These are phyloP conservation scores for Chaetomium tenue DNA, from an alignment of 495 filamentous ascomycete genomes.

Conservation along the genomic window DNA sequence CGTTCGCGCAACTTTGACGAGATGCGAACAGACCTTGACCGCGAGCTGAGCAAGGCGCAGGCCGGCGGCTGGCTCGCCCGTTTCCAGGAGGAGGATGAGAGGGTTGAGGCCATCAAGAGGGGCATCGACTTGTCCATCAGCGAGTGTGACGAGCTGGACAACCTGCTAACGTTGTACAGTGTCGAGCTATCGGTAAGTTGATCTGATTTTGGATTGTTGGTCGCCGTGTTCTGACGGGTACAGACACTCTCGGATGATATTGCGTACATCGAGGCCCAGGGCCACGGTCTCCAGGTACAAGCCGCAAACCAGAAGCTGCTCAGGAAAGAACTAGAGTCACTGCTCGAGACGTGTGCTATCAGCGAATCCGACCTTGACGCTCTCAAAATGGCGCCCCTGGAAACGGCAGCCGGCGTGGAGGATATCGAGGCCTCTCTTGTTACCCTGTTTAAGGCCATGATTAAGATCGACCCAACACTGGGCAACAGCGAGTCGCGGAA, in stretches of 20 bases:
- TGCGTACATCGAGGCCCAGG: slow-evolving; percentile 93
- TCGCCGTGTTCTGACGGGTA: neutral
- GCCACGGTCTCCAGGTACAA: slow-evolving; percentile 93
- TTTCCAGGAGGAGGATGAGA: slow-evolving; percentile 84
- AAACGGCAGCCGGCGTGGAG: slow-evolving; percentile 64
- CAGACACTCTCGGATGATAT: slow-evolving; percentile 94
- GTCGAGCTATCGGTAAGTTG: slow-evolving; percentile 84
- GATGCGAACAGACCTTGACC: slow-evolving; percentile 76
- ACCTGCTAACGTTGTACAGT: slow-evolving; percentile 85
- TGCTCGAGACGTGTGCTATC: slow-evolving; percentile 86
- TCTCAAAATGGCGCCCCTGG: slow-evolving; percentile 71
- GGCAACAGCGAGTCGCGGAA: slow-evolving; percentile 54
- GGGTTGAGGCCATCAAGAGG: slow-evolving; percentile 74
- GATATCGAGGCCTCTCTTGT: slow-evolving; percentile 73
- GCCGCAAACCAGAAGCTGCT: slow-evolving; percentile 95
- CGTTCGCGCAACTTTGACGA: slow-evolving; percentile 73
- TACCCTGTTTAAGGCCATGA: slow-evolving; percentile 90
- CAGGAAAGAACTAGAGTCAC: slow-evolving; percentile 75
- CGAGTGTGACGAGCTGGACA: slow-evolving; percentile 94
- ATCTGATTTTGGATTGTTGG: neutral
- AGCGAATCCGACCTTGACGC: slow-evolving; percentile 68
- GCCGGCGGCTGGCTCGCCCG: slow-evolving; percentile 88
- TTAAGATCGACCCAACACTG: slow-evolving; percentile 82
- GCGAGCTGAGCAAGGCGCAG: slow-evolving; percentile 85
- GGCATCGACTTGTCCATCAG: slow-evolving; percentile 84